phyloP scores from a whole-genome alignment of 2,329 filamentous ascomycete species.

The Phoma herbarum region DNA sequence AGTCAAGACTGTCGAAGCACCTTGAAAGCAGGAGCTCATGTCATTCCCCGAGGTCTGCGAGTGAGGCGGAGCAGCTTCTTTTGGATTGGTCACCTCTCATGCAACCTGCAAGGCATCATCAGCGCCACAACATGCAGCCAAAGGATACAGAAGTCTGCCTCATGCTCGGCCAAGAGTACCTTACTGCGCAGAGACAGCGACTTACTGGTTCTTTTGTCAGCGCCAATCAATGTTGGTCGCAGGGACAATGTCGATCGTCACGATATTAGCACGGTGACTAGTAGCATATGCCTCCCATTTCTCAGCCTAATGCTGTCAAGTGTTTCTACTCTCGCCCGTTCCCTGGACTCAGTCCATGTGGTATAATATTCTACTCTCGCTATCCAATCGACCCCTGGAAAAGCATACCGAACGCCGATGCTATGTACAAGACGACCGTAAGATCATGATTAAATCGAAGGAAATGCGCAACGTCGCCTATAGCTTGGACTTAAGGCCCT shows the following conservation, averaged over 20 bases:
- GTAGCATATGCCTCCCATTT: slow-evolving; percentile 2
- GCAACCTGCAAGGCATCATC: no score
- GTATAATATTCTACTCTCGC: slow-evolving; percentile 44
- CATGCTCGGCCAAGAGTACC: background rate
- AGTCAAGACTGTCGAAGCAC: no score
- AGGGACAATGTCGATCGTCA: background rate
- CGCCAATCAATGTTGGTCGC: background rate
- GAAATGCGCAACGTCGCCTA: slow-evolving; percentile 32
- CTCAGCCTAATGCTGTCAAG: background rate
- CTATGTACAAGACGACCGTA: slow-evolving; percentile 29
- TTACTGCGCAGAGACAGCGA: background rate
- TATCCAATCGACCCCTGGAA: slow-evolving; percentile 22
- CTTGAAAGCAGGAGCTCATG: no score
- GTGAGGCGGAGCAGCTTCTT: no score
- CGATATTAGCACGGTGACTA: background rate
- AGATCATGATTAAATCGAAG: slow-evolving; percentile 15
- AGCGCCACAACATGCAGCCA: no score
- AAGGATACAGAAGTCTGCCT: background rate
- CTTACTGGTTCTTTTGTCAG: no score
- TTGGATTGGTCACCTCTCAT: no score
- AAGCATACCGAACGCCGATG: slow-evolving; percentile 23
- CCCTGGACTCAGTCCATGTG: slow-evolving; percentile 26
- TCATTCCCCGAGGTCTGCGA: no score
- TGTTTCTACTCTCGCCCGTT: slow-evolving; percentile 31
- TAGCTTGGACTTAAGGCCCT: slow-evolving; percentile 55